Base-by-base conservation (phyloP, 2,329 filamentous ascomycete species). In the Sclerotiophoma versabilis region DNA sequence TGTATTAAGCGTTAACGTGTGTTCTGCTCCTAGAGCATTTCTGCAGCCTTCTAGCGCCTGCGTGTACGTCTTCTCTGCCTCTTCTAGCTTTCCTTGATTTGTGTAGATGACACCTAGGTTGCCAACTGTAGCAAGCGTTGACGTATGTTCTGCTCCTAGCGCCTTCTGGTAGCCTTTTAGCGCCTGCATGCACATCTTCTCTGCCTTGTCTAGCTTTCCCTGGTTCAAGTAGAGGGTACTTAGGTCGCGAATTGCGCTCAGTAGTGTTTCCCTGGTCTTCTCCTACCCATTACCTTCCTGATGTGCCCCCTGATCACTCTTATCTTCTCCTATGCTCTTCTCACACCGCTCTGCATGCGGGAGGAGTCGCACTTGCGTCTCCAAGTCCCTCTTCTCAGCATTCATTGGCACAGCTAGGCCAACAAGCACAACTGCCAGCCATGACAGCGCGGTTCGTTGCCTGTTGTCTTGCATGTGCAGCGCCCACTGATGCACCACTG, bases 401-500 rank as follows among this genome's bases (percentile, higher is more conserved):
- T 11, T 41, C 12, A 7, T 9, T 23, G 54, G 49, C 10, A 54
- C 17, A 9, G 54, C 54, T 17, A 36, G n/a, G 30, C 54, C 46
- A 25, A 60, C 46, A 37, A 54, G 32, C 22, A 49, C 39, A 22
- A 54, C 27, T 38, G 57, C 49, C 6, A 58, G 30, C 41, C 49
- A 15, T 25, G 39, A 51, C 6, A 58, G 15, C n/a, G 9, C 37
- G 5, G 43, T 30, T 25, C 14, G 36, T 15, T 49, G 38, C 1
- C 32, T 32, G 12, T 15, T 19, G 14, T 44, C 29, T 44, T 44
- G 41, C 7, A 26, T 23, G 22, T 44, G 14, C 8, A 44, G 25
- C 17, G 51, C 51, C 51, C 51, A 54, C 27, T 44, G 30, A 14
- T 54, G 51, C 15, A 54, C 51, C 9, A 62, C 59, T 22, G 53